Conservation (phyloP, 306 rosid genomes). For the Datisca glomerata region DNA sequence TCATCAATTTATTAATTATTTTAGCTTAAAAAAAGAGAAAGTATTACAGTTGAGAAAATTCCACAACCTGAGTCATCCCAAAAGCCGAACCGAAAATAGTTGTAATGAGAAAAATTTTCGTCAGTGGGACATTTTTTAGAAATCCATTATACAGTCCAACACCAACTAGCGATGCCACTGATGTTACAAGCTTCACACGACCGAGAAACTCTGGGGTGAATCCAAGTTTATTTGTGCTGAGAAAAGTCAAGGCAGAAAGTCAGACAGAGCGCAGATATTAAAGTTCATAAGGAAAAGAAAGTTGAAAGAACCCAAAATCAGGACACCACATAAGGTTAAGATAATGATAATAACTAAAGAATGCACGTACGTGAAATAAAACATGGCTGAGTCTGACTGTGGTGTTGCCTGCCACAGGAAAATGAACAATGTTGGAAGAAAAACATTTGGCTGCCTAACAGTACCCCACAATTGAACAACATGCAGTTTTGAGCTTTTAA, state of each 20-base stretch:
- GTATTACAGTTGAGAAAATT: too few relatives aligned
- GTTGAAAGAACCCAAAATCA: neutral
- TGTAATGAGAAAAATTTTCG: slow-evolving; percentile 61
- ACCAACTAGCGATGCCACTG: slow-evolving; percentile 84
- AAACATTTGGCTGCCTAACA: slow-evolving; percentile 58
- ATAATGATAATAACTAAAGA: slow-evolving; percentile 12
- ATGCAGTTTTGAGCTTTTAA: slow-evolving; percentile 59
- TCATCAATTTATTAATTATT: too few relatives aligned
- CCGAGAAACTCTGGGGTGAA: slow-evolving; percentile 90
- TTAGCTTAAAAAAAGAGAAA: too few relatives aligned
- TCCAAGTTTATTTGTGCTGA: slow-evolving; percentile 89
- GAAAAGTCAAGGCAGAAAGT: slow-evolving; percentile 11
- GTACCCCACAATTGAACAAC: slow-evolving; percentile 65
- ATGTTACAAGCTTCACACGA: slow-evolving; percentile 90
- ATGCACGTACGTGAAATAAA: slow-evolving; percentile 70
- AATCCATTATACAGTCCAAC: slow-evolving; percentile 92
- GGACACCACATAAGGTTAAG: slow-evolving; percentile 8
- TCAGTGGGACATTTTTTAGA: slow-evolving; percentile 68
- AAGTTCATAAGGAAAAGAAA: slow-evolving; percentile 2
- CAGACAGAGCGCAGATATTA: slow-evolving; percentile 9
- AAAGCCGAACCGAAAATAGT: slow-evolving; percentile 65
- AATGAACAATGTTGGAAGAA: slow-evolving; percentile 82
- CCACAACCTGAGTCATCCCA: slow-evolving; percentile 99
- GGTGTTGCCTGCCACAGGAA: slow-evolving; percentile 99
- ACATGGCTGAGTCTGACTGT: slow-evolving; percentile 97